Percentiles rank a stretch among this genome's conserved stretches.
These are phyloP conservation scores for Curvularia eragrostidis DNA, from an alignment of 2,329 filamentous ascomycete genomes.

Conservation along the genomic window DNA sequence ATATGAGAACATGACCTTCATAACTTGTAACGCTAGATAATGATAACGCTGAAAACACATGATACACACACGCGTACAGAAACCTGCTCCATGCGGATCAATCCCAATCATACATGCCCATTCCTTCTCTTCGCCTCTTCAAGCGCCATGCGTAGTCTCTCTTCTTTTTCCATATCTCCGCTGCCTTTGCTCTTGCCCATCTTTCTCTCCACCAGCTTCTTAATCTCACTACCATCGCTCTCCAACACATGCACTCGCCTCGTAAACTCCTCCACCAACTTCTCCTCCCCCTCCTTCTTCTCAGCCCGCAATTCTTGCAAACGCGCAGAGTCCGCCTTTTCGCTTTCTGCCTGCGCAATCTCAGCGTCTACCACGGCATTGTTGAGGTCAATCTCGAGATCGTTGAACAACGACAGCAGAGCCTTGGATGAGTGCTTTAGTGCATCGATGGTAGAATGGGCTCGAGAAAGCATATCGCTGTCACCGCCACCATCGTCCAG, in stretches of 20 bases:
- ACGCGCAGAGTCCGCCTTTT: conserved; percentile 51
- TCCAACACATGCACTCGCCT: conserved; percentile 52
- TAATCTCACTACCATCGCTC: conserved; percentile 41
- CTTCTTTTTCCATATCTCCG: conserved; percentile 50
- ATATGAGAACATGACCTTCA: neutral
- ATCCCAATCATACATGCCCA: conserved; percentile 36
- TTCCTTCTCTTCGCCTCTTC: conserved; percentile 64
- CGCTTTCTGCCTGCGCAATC: conserved; percentile 59
- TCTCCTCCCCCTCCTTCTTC: conserved; percentile 43
- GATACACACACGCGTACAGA: neutral
- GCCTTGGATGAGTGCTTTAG: conserved; percentile 51
- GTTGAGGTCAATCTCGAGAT: conserved; percentile 59
- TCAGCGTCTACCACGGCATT: conserved; percentile 61
- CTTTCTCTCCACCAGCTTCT: conserved; percentile 40
- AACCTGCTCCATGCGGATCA: too few relatives aligned
- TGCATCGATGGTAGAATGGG: conserved; percentile 37
- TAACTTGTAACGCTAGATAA: neutral
- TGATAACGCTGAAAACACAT: neutral
- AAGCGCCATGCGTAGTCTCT: conserved; percentile 58
- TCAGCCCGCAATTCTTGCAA: conserved; percentile 48
- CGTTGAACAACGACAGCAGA: conserved; percentile 53
- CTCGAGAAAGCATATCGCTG: conserved; percentile 31
- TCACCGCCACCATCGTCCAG: conserved; percentile 44
- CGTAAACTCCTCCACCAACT: conserved; percentile 43
- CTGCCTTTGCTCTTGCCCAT: conserved; percentile 30